Base-by-base conservation (phyloP, 352 stramenopile species). In the Phytophthora nicotianae region DNA sequence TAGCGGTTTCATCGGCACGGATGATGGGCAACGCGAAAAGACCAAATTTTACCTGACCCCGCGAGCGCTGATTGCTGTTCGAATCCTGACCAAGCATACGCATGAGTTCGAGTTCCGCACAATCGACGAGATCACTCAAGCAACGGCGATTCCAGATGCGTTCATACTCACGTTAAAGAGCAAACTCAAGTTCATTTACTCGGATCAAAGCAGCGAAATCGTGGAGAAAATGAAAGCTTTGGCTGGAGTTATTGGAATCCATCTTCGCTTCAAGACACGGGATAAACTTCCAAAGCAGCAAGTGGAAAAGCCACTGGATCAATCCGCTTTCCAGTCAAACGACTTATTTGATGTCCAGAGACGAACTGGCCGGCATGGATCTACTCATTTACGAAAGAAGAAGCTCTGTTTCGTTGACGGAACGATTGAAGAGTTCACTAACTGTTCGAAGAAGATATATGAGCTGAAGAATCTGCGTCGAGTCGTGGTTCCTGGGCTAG, bases 171-270 rank as follows among this genome's bases (percentile, higher is more conserved):
- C 63, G 1, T 47, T 83, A 13, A 83, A 83, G 48, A 75, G 74
- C n/a, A 90, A 90, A 48, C 26, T 86, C 33, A 81, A 86, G 49
- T 92, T 90, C 47, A 55, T 94, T 13, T 92, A 92, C 51, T 90
- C 81, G 0, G 83, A 90, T 26, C 77, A 89, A 32, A 74, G 63
- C 19, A 62, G 64, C 10, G 63, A 79, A 20, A 89, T 94, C 10
- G 42, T 92, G 5, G 65, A 88, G 23, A 88, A 83, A 54, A 76
- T 92, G 58, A 80, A 75, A 35, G 62, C 75, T 10, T 65, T 92
- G 14, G 77, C 85, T 42, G 85, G 85, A 38, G 66, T 87, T 20
- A 83, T 94, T 23, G 85, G 85, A 5, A 86, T 90, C 9, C 70
- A 76, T 50, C 54, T 94, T 32, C 52, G 43, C 9, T 67, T 66